Conservation (phyloP, 2,329 filamentous ascomycete genomes). For the Byssothecium circinans region DNA sequence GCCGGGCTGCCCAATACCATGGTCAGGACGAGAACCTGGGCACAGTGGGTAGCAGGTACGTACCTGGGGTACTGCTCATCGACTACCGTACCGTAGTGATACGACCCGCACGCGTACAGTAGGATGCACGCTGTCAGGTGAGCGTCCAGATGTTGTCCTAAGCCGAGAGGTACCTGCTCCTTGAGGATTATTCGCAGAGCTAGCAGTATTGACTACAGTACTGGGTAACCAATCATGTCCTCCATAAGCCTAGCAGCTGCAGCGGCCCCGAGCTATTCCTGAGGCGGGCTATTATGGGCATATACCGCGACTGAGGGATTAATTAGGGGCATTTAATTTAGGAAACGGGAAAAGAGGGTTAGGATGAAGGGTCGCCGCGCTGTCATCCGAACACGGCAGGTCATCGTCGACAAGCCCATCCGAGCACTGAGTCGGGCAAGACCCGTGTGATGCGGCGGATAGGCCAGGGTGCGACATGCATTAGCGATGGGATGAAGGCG, state of each 20-base stretch:
- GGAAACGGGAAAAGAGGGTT: slow-evolving; percentile 12
- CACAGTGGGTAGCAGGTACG: too few species aligned
- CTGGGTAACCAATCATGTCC: slow-evolving; percentile 40
- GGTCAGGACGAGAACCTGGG: too few species aligned
- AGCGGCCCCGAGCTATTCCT: background rate
- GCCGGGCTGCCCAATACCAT: too few species aligned
- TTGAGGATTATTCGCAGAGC: slow-evolving; percentile 36
- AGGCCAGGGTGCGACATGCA: slow-evolving; percentile 32
- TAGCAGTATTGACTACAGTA: slow-evolving; percentile 37
- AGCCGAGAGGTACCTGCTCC: slow-evolving; percentile 26
- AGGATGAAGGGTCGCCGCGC: slow-evolving; percentile 22
- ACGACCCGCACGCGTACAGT: too few species aligned
- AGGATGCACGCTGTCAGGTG: slow-evolving; percentile 43
- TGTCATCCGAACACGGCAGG: slow-evolving; percentile 36
- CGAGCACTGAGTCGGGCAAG: too few species aligned
- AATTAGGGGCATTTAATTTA: slow-evolving; percentile 37
- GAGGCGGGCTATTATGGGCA: background rate
- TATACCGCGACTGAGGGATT: slow-evolving; percentile 11
- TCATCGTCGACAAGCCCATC: slow-evolving; percentile 14
- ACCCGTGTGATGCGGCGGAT: too few species aligned
- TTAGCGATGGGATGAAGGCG: slow-evolving; percentile 31
- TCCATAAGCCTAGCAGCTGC: slow-evolving; percentile 13
- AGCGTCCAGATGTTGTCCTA: slow-evolving; percentile 17
- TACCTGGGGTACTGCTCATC: too few species aligned
- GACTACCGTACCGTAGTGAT: too few species aligned